Evolutionary conservation across 257 asterid genomes (phyloP), one percentile per base, ranked within the genome.

Genomic region (Eustoma russellianum): DNA sequence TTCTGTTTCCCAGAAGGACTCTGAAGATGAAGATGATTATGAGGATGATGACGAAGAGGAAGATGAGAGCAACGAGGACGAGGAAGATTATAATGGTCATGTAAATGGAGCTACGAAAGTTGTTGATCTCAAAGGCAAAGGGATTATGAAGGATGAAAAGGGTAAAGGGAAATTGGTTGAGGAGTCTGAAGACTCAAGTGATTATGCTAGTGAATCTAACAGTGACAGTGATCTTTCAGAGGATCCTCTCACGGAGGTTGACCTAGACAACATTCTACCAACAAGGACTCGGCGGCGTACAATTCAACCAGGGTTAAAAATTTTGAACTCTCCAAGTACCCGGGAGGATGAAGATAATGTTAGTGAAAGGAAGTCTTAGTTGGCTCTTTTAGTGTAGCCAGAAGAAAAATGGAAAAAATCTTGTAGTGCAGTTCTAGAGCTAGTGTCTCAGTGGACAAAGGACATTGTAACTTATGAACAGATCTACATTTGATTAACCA

Each of bases 111-210:
- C 34, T 18, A 52, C 49, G 5, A 49, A 59, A 52, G 57, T 44
- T 11, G 46, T 40, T 24, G 70, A 69, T 47, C 66, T 51, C 33
- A 74, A 74, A 41, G 79, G 79, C 13, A 74, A 74, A 59, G 76
- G 70, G 59, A 66, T 74, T 46, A 41, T 63, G 62, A 59, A 15
- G 50, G 73, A 69, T 59, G 66, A 62, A 41, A 74, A 74, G 58
- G 75, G 79, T n/a, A 73, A 73, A 61, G 79, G 79, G 10, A 73
- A 73, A 56, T 15, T 74, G 59, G 54, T 74, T 8, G 79, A 69
- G 57, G 73, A 66, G 16, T 66, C 68, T 16, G 68, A 60, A 52
- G 74, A 64, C 56, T 73, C 78, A 10, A 56, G 63, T 41, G 60
- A 48, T 48, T 17, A 5, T 57, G 72, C 63, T 28, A 62, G 45